Evolutionary conservation across 1,284 basidiomycete genomes (phyloP).

Genomic region (Chalciporus sp.): DNA sequence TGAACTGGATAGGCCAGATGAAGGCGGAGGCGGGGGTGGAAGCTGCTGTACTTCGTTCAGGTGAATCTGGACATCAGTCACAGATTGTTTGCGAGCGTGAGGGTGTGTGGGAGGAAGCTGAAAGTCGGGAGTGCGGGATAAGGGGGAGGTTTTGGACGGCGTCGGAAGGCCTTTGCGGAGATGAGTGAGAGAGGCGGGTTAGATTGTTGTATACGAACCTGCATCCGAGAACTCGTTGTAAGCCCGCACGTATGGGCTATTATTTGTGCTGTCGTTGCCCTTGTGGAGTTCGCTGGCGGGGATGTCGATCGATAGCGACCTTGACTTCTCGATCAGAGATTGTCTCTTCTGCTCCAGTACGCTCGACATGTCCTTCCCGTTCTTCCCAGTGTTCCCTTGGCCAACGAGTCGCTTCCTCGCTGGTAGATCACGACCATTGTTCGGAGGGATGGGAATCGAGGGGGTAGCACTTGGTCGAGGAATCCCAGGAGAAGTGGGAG

Average conservation of each 20-base stretch:
- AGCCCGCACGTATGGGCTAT: slow-evolving; percentile 30
- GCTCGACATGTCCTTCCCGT: slow-evolving; percentile 21
- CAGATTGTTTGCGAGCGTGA: slow-evolving; percentile 74
- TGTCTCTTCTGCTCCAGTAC: slow-evolving; percentile 34
- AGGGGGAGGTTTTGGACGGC: slow-evolving; percentile 36
- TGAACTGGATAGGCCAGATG: slow-evolving; percentile 41
- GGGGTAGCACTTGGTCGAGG: slow-evolving; percentile 44
- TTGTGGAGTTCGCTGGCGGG: slow-evolving; percentile 41
- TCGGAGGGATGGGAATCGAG: slow-evolving; percentile 25
- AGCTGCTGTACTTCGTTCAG: slow-evolving; percentile 37
- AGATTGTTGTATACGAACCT: slow-evolving; percentile 13
- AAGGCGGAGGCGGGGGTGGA: slow-evolving; percentile 38
- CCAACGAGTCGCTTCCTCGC: slow-evolving; percentile 32
- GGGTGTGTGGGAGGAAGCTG: slow-evolving; percentile 65
- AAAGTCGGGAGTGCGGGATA: slow-evolving; percentile 54
- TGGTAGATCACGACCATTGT: slow-evolving; percentile 22
- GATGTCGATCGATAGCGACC: slow-evolving; percentile 58
- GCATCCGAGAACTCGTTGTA: slow-evolving; percentile 31
- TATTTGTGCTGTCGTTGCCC: background rate
- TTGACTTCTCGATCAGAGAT: slow-evolving; percentile 46
- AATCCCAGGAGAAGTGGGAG: slow-evolving; percentile 77
- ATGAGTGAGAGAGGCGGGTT: slow-evolving; percentile 8
- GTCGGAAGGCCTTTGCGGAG: slow-evolving; percentile 9
- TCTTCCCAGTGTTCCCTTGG: slow-evolving; percentile 23
- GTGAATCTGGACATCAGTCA: slow-evolving; percentile 57